Percentiles rank a stretch among this genome's conserved stretches.
Evolutionary conservation across 2,329 filamentous ascomycete species (phyloP).

Genomic region (Nothomitra cinnamomea): DNA sequence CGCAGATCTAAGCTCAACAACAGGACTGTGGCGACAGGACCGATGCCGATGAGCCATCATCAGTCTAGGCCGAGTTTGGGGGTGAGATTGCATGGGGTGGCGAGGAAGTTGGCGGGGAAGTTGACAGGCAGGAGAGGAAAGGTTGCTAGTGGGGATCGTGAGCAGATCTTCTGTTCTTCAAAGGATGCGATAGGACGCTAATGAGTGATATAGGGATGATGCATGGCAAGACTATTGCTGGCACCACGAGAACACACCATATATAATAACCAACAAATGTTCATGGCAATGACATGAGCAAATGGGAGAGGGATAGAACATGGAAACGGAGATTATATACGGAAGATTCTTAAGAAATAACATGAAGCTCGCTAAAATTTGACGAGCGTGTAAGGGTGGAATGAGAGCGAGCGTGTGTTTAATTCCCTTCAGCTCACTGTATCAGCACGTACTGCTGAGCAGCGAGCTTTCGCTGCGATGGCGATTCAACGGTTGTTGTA

Average conservation of each 20-base stretch:
- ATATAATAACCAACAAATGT: neutral
- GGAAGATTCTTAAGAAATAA: no score
- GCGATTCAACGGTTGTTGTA: no score
- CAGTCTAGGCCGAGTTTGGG: neutral
- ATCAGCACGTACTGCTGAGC: no score
- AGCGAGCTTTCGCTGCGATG: no score
- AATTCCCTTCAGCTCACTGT: no score
- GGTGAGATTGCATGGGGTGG: neutral
- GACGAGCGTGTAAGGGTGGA: no score
- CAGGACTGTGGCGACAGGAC: neutral
- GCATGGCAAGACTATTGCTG: neutral
- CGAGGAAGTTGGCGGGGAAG: slow-evolving; percentile 2
- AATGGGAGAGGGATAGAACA: neutral
- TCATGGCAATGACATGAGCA: neutral
- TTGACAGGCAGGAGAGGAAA: slow-evolving; percentile 3
- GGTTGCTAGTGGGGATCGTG: neutral
- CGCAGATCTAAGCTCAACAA: neutral
- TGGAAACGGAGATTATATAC: no score
- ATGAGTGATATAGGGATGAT: neutral
- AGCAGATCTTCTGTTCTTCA: neutral
- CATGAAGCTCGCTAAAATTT: no score
- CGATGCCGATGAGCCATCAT: no score
- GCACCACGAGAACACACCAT: neutral
- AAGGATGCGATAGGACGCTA: no score
- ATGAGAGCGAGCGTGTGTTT: no score